Evolutionary conservation across 352 stramenopile genomes (phyloP).

Genomic region (Phytophthora quininea): DNA sequence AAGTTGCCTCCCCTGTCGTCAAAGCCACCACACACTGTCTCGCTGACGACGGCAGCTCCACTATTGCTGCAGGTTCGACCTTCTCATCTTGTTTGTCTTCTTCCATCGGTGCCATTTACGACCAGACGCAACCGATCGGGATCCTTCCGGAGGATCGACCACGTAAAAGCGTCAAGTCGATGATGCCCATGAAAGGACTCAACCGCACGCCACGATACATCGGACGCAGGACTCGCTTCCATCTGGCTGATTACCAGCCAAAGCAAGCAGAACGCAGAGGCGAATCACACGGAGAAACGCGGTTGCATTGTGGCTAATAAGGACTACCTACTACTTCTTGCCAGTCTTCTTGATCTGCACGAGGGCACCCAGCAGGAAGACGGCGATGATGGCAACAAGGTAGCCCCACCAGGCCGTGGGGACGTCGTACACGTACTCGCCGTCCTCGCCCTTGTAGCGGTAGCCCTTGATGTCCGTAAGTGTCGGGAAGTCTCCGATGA

Average conservation of each 20-base stretch:
- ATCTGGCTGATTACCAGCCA: too few species aligned
- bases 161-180: too few species aligned
- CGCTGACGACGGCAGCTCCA: slow-evolving; percentile 11
- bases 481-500: slow-evolving; percentile 57
- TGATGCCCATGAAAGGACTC: too few species aligned
- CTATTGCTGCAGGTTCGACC: neutral
- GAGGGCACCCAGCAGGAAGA: slow-evolving; percentile 48
- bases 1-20: slow-evolving; percentile 6
- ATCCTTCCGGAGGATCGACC: neutral
- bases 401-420: slow-evolving; percentile 64
- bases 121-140: neutral
- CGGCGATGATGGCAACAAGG: slow-evolving; percentile 44
- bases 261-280: too few species aligned
- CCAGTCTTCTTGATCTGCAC: slow-evolving; percentile 67
- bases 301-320: slow-evolving; percentile 12
- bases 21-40: slow-evolving; percentile 18
- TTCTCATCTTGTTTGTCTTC: neutral
- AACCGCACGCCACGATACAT: too few species aligned
- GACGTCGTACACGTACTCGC: slow-evolving; percentile 51
- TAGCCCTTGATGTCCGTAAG: slow-evolving; percentile 46
- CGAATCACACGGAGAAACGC: neutral
- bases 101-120: neutral
- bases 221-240: too few species aligned
- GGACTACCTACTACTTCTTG: slow-evolving; percentile 32
- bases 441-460: slow-evolving; percentile 35